phyloP scores from a whole-genome alignment of 768 basidiomycete species.

The Mycena galericulata region DNA sequence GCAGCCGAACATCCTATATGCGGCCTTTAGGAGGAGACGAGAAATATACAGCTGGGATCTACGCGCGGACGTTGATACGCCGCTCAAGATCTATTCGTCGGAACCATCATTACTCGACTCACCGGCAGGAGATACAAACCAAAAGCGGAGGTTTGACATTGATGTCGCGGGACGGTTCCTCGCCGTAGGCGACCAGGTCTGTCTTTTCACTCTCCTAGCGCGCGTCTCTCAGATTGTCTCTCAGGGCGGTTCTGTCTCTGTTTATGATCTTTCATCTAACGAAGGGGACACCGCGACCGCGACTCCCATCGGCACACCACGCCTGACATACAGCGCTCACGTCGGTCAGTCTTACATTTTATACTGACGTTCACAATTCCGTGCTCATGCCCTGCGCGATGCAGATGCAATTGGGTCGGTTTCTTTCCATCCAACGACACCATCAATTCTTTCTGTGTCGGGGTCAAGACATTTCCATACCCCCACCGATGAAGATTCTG shows the following conservation, averaged over 20 bases:
- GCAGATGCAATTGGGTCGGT: slow-evolving; percentile 82
- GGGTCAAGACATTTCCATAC: slow-evolving; percentile 81
- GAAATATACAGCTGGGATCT: slow-evolving; percentile 85
- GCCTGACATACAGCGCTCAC: slow-evolving; percentile 64
- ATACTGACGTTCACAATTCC: background rate
- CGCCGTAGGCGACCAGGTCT: slow-evolving; percentile 75
- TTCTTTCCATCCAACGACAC: slow-evolving; percentile 74
- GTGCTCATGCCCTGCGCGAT: slow-evolving; percentile 40
- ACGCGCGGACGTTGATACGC: slow-evolving; percentile 62
- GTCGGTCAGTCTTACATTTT: slow-evolving; percentile 66
- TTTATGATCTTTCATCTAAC: slow-evolving; percentile 50
- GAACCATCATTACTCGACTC: slow-evolving; percentile 27
- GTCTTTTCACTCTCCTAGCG: slow-evolving; percentile 34
- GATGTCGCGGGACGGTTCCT: slow-evolving; percentile 76
- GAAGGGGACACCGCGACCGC: slow-evolving; percentile 68
- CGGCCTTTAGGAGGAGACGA: slow-evolving; percentile 77
- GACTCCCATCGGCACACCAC: slow-evolving; percentile 27
- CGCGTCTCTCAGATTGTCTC: background rate
- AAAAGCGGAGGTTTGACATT: slow-evolving; percentile 82
- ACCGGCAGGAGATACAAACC: slow-evolving; percentile 66
- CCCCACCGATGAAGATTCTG: slow-evolving; percentile 32
- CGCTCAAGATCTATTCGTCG: slow-evolving; percentile 53
- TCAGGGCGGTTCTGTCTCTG: background rate
- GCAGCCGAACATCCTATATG: slow-evolving; percentile 79
- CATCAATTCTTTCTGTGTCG: slow-evolving; percentile 72